Evolutionary conservation across 257 asterid genomes (phyloP).

Genomic region (Perilla frutescens): DNA sequence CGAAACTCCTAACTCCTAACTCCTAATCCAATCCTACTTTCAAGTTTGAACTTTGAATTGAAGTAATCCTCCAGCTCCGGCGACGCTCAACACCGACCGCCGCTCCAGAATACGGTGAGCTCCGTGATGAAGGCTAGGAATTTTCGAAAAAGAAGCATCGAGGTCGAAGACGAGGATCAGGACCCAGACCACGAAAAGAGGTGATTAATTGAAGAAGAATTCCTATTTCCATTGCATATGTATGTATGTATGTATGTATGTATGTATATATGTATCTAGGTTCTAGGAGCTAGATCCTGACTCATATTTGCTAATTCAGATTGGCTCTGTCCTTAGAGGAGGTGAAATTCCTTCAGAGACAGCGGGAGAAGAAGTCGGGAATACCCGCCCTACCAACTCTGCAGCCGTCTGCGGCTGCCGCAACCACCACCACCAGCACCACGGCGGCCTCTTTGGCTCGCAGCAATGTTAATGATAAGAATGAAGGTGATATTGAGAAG

Average conservation of each 20-base stretch:
- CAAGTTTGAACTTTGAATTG: no score
- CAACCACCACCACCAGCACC: conserved; percentile 25
- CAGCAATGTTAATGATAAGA: conserved; percentile 51
- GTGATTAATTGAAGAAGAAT: conserved; percentile 17
- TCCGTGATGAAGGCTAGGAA: conserved; percentile 64
- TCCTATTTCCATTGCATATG: background rate
- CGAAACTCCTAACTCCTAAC: background rate
- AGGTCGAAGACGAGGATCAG: conserved; percentile 50
- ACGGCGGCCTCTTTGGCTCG: conserved; percentile 45
- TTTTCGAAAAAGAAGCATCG: conserved; percentile 74
- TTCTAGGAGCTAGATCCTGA: background rate
- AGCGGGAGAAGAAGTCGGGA: conserved; percentile 85
- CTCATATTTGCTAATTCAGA: conserved; percentile 38
- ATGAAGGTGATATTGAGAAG: conserved; percentile 80
- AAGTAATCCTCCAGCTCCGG: conserved; percentile 3
- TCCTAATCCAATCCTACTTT: no score
- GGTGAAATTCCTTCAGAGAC: conserved; percentile 92
- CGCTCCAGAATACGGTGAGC: background rate
- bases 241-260: background rate
- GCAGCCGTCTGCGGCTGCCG: conserved; percentile 41
- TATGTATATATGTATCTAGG: background rate
- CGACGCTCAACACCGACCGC: background rate
- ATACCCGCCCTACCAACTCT: conserved; percentile 67
- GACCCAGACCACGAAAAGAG: conserved; percentile 47
- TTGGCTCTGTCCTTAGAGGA: conserved; percentile 77